Evolutionary conservation across 495 filamentous ascomycete species (phyloP).

Genomic region (Talaromyces thailandensis): DNA sequence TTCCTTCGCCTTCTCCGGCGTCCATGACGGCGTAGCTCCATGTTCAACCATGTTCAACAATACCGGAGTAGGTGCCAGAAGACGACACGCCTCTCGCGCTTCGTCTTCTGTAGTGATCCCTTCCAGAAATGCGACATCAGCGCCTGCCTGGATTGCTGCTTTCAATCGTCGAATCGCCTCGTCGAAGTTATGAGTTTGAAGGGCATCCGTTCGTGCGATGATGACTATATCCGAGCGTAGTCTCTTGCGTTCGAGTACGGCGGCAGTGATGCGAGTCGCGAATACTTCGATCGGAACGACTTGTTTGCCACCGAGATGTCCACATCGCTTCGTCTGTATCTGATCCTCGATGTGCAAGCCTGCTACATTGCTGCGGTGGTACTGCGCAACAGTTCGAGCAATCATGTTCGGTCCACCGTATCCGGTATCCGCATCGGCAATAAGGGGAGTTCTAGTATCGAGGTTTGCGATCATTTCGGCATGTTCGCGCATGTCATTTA

Average conservation of each 20-base stretch:
- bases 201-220: conserved; percentile 49
- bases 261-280: conserved; percentile 38
- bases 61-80: conserved; percentile 1
- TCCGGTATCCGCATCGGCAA: conserved; percentile 64
- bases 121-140: conserved; percentile 48
- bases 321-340: conserved; percentile 46
- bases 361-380: conserved; percentile 45
- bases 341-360: conserved; percentile 55
- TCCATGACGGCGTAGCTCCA: neutral
- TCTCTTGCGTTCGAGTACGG: conserved; percentile 21
- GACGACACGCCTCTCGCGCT: neutral
- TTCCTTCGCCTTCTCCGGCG: neutral
- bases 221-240: conserved; percentile 41
- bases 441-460: conserved; percentile 41
- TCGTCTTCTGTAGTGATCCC: neutral
- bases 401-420: conserved; percentile 60
- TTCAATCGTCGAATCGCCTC: conserved; percentile 36
- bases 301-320: conserved; percentile 41
- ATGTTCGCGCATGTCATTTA: conserved; percentile 37
- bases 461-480: conserved; percentile 36
- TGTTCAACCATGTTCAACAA: conserved; percentile 8
- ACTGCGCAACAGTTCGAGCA: conserved; percentile 48
- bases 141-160: conserved; percentile 34
- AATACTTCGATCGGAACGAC: conserved; percentile 35
- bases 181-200: conserved; percentile 41